Percentiles rank a stretch among this genome's conserved stretches.
Conservation (phyloP, 148 eudicot species). For the Chenopodium quinoa region DNA sequence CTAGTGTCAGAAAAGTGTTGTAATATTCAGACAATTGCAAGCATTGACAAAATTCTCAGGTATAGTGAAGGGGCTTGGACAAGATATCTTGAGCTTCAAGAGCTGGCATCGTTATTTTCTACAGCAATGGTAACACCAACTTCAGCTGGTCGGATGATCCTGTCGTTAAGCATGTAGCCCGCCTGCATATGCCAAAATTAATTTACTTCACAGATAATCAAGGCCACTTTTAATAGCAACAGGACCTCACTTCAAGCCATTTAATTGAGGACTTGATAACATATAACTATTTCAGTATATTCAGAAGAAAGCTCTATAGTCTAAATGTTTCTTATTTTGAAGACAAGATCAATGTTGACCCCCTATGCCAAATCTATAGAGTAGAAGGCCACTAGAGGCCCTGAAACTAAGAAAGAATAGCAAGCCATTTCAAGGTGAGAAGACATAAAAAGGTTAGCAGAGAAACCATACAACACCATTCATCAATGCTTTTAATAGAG, state of each 20-base stretch:
- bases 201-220: background rate
- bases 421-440: conserved; percentile 6
- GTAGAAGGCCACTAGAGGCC: background rate
- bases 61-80: background rate
- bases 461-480: background rate
- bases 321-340: background rate
- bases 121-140: conserved; percentile 76
- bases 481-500: background rate
- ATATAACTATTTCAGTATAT: background rate
- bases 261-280: background rate
- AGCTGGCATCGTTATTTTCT: conserved; percentile 38
- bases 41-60: conserved; percentile 16
- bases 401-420: background rate
- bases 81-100: conserved; percentile 28
- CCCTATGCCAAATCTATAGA: background rate
- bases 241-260: background rate
- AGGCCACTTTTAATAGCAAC: background rate
- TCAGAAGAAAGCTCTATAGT: background rate
- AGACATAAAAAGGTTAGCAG: too few relatives aligned
- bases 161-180: conserved; percentile 73
- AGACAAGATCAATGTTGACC: background rate
- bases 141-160: conserved; percentile 92
- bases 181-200: conserved; percentile 41
- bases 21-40: conserved; percentile 12
- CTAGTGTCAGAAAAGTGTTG: conserved; percentile 6